Evolutionary conservation across 352 stramenopile genomes (phyloP), one percentile per base, ranked within the genome.

Genomic region (Phytophthora ramorum): DNA sequence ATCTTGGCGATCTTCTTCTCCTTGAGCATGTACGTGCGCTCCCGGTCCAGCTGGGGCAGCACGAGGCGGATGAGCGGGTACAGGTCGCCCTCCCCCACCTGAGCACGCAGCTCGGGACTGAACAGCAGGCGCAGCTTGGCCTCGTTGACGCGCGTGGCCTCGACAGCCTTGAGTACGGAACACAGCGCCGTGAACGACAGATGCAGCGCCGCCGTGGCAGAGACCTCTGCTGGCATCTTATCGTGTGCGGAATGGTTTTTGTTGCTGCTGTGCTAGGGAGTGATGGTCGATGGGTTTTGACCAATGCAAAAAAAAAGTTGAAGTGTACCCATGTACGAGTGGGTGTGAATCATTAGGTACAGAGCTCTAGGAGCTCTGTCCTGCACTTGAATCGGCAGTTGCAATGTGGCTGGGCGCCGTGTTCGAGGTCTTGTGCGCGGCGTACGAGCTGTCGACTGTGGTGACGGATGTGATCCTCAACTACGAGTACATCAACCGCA

Each of bases 11-110:
- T 89, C 69, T 93, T 96, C 74, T 90, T 93, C 64, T 95, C 86
- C 61, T 93, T 93, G 7, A 96, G 71, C 66, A 93, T 95, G 68
- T 95, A 96, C 46, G 81, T 92, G 65, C 88, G 84, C 56, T 95
- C 86, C 55, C 85, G 86, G 66, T 96, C 88, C 49, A 96, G 71
- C 48, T 93, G 86, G 4, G 88, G 88, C 43, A 94, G 65, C 47
- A 96, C 55, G 2, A 96, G 73, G 2, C 86, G 79, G 52, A 96
- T 68, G 7, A 96, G 68, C 30, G 88, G 85, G 63, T 91, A 93
- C 61, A 94, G 47, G 48, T 93, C 81, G 34, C 74, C 71, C 26
- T 58, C 76, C 38, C 75, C 69, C 48, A 91, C 74, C 58, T 90
- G 66, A 14, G 73, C 38, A 28, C 80, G 84, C 47, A 96, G 66